phyloP scores from a whole-genome alignment of 78 protist genomes.

The Dictyostelium capitatum region DNA sequence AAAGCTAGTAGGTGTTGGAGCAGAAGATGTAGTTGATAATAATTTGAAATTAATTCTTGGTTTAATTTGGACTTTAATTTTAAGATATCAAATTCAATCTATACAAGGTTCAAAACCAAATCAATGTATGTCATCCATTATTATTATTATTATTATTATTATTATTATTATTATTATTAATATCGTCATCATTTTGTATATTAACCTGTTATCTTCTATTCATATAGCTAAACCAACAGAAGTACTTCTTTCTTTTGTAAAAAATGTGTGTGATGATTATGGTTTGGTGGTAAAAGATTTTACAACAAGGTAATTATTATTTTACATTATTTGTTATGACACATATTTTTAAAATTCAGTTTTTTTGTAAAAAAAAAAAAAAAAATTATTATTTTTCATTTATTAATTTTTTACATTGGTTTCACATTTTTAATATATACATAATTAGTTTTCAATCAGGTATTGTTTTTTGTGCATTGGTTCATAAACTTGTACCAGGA shows the following conservation, averaged over 20 bases:
- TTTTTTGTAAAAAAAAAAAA: neutral
- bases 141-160: neutral
- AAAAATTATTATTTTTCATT: neutral
- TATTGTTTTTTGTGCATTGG: slow-evolving; percentile 48
- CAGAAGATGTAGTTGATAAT: slow-evolving; percentile 55
- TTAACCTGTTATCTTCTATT: neutral
- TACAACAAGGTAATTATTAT: slow-evolving; percentile 22
- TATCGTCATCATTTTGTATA: neutral
- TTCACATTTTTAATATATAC: neutral
- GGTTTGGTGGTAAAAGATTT: slow-evolving; percentile 6
- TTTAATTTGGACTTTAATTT: slow-evolving; percentile 85
- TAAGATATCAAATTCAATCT: slow-evolving; percentile 69
- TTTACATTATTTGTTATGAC: neutral
- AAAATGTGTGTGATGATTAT: neutral
- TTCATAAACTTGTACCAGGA: slow-evolving; percentile 58
- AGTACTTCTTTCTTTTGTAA: slow-evolving; percentile 22
- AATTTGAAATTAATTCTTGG: slow-evolving; percentile 75
- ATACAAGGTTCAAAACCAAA: neutral
- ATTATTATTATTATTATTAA: neutral
- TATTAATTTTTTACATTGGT: neutral
- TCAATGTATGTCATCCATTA: neutral
- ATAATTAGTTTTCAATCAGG: slow-evolving; percentile 53
- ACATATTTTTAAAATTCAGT: neutral
- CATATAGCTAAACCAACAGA: neutral
- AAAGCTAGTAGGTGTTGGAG: slow-evolving; percentile 58